phyloP scores from a whole-genome alignment of 176 grass and related monocot genomes.

The Cenchrus americanus region DNA sequence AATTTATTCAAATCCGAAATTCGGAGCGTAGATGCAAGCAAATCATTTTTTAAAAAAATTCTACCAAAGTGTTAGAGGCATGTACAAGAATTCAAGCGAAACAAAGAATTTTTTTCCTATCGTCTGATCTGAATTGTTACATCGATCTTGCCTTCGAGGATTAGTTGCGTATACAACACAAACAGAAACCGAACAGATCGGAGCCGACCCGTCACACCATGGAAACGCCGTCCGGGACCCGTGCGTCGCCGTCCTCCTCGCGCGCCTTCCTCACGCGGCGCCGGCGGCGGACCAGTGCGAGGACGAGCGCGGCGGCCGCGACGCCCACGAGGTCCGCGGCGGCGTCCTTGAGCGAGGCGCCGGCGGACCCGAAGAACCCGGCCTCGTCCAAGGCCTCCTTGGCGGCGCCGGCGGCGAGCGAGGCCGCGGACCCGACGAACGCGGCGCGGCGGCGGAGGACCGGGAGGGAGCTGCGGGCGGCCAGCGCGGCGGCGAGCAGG shows the following conservation, averaged over 20 bases:
- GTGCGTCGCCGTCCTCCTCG: background rate
- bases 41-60: background rate
- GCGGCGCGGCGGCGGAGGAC: constrained; percentile 56
- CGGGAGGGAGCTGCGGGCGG: constrained; percentile 43
- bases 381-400: constrained; percentile 86
- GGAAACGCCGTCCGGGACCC: constrained; percentile 23
- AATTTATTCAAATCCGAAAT: background rate
- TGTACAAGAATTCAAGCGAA: background rate
- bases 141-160: background rate
- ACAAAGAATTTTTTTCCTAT: background rate
- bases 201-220: constrained; percentile 40
- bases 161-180: too few species aligned
- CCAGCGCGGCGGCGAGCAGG: constrained; percentile 49
- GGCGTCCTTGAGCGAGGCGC: constrained; percentile 75
- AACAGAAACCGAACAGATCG: background rate
- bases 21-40: background rate
- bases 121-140: background rate
- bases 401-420: constrained; percentile 61
- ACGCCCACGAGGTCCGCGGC: constrained; percentile 67
- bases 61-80: background rate
- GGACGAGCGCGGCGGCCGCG: constrained; percentile 40
- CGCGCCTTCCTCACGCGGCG: constrained; percentile 29
- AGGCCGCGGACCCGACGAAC: constrained; percentile 54
- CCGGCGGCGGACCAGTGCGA: constrained; percentile 31
- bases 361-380: constrained; percentile 70